Conservation (phyloP, 73 alveolate genomes). For the Uronychia binucleata region DNA sequence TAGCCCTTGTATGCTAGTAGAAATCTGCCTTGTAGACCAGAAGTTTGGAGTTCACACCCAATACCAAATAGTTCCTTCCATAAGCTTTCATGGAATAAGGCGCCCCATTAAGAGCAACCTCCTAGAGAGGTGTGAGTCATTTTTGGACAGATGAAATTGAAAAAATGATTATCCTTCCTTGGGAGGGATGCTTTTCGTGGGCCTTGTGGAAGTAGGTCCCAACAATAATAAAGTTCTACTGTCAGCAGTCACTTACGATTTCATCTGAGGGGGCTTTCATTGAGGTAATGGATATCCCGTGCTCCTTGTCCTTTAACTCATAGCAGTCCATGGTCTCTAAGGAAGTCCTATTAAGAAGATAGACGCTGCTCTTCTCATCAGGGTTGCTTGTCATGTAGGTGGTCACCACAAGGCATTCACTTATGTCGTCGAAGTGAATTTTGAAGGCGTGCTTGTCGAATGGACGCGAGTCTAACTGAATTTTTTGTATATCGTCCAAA, state of each 20-base stretch:
- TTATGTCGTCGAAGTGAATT: not conserved
- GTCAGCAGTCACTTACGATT: not conserved
- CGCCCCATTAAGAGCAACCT: not conserved
- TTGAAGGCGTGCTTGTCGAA: not conserved
- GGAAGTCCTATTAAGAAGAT: not conserved
- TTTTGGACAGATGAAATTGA: not conserved
- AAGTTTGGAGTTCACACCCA: not conserved
- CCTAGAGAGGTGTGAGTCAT: not conserved
- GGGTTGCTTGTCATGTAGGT: not conserved
- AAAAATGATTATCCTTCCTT: not conserved
- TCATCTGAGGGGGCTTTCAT: not conserved
- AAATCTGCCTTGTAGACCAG: not conserved
- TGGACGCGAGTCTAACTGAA: not conserved
- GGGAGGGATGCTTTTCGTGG: not conserved
- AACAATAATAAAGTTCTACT: not conserved
- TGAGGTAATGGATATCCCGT: not conserved
- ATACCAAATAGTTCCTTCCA: not conserved
- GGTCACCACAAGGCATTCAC: not conserved
- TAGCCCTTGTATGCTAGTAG: not conserved
- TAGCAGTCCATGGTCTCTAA: not conserved
- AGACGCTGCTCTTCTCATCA: not conserved
- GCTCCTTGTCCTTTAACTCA: not conserved
- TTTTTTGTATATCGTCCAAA: not conserved
- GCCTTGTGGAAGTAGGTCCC: not conserved
- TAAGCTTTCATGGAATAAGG: not conserved